phyloP scores from a whole-genome alignment of 805 yeast species.

The Cyberlindnera mississippiensis region DNA sequence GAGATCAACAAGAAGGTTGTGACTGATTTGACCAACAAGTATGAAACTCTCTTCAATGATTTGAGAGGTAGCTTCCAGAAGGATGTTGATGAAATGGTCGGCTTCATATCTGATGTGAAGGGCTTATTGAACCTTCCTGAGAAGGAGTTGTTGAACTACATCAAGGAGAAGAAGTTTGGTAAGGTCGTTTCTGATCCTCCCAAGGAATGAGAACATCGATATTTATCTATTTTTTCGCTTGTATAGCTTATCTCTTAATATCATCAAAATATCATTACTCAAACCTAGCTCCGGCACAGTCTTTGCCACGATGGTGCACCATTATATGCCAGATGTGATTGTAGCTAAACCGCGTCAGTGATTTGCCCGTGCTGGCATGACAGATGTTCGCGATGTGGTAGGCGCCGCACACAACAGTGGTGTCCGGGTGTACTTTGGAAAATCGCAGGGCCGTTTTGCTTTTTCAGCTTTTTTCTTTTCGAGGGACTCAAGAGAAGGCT shows the following conservation, averaged over 20 bases:
- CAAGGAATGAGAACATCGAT: not conserved
- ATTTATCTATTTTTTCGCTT: no score
- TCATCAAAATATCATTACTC: no score
- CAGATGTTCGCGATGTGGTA: conserved; percentile 4
- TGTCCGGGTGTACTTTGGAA: conserved; percentile 4
- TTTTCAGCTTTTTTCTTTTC: conserved; percentile 25
- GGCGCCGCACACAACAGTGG: conserved; percentile 1
- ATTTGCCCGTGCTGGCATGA: conserved; percentile 1
- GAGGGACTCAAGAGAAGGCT: conserved; percentile 4
- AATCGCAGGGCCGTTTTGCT: conserved; percentile 12
- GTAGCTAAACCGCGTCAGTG: no score
- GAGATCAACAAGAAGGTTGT: conserved; percentile 35
- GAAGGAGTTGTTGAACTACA: conserved; percentile 29
- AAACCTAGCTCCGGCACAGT: no score
- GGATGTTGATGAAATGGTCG: conserved; percentile 36
- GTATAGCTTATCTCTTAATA: no score
- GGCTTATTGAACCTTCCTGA: conserved; percentile 35
- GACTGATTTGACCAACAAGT: conserved; percentile 33
- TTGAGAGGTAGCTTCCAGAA: conserved; percentile 32
- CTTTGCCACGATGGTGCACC: no score
- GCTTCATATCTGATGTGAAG: conserved; percentile 32
- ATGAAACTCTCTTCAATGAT: conserved; percentile 30
- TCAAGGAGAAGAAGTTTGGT: conserved; percentile 25
- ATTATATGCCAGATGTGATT: no score
- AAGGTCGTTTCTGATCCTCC: not conserved